Conservation (phyloP, 1,284 basidiomycete species). For the Anthracocystis setariae region DNA sequence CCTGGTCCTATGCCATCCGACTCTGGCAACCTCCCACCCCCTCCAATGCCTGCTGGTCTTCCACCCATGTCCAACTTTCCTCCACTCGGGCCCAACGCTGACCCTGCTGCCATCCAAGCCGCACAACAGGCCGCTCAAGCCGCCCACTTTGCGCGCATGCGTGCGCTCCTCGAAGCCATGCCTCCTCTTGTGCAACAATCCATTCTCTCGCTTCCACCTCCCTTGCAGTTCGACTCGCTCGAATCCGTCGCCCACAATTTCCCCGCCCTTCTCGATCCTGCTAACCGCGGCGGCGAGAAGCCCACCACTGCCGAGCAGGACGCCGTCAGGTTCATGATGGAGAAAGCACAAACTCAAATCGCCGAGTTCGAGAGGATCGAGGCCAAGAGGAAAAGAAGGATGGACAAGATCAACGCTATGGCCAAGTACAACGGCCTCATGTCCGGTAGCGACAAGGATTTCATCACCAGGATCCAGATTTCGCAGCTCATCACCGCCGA, state of each 20-base stretch:
- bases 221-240: constrained; percentile 64
- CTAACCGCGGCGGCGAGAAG: constrained; percentile 26
- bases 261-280: constrained; percentile 54
- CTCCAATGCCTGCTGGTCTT: constrained; percentile 11
- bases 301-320: constrained; percentile 47
- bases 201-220: constrained; percentile 61
- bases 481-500: constrained; percentile 88
- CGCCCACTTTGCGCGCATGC: constrained; percentile 63
- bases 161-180: constrained; percentile 59
- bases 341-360: constrained; percentile 49
- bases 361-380: constrained; percentile 54
- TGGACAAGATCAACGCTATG: constrained; percentile 71
- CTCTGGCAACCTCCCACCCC: constrained; percentile 7
- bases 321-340: constrained; percentile 56
- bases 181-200: constrained; percentile 58
- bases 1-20: constrained; percentile 27
- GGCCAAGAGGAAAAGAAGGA: constrained; percentile 52
- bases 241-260: constrained; percentile 58
- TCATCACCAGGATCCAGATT: constrained; percentile 98
- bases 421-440: constrained; percentile 96
- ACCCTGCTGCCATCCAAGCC: constrained; percentile 40
- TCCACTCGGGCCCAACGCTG: constrained; percentile 30
- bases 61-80: constrained; percentile 7
- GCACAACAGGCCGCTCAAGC: constrained; percentile 49
- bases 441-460: constrained; percentile 99